Percentiles rank a stretch among this genome's conserved stretches.
Conservation (phyloP, 1,139 yeast species). For the Nematodospora anomalae region DNA sequence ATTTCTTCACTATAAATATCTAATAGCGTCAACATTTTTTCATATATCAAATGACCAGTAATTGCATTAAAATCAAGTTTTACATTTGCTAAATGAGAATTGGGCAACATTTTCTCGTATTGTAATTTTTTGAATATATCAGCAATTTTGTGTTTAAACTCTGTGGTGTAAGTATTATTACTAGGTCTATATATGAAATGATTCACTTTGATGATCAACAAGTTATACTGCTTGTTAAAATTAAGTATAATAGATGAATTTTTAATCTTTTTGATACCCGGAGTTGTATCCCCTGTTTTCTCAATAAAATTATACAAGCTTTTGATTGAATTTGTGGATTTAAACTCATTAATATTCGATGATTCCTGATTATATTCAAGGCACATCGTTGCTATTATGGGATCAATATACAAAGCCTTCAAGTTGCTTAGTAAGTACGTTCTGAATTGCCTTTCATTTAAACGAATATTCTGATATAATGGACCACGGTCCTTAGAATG, state of each 20-base stretch:
- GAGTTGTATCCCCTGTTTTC: background rate
- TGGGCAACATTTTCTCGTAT: constrained; percentile 16
- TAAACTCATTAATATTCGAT: constrained; percentile 32
- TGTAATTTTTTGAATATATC: constrained; percentile 21
- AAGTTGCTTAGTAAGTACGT: constrained; percentile 37
- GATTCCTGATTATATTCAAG: constrained; percentile 34
- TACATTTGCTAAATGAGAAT: constrained; percentile 9
- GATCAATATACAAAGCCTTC: constrained; percentile 40
- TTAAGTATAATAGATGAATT: constrained; percentile 14
- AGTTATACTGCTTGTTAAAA: constrained; percentile 15
- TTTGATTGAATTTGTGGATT: constrained; percentile 28
- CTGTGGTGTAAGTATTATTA: constrained; percentile 9
- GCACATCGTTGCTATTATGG: constrained; percentile 37
- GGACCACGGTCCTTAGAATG: constrained; percentile 9
- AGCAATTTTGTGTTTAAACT: constrained; percentile 14
- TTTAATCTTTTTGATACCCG: constrained; percentile 10
- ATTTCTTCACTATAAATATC: constrained; percentile 22
- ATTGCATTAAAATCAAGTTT: constrained; percentile 23
- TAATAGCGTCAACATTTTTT: constrained; percentile 21
- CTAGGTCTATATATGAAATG: constrained; percentile 17
- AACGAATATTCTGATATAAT: constrained; percentile 10
- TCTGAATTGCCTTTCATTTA: constrained; percentile 38
- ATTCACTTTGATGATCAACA: constrained; percentile 25
- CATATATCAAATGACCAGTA: constrained; percentile 30
- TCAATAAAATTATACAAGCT: constrained; percentile 12